These are phyloP conservation scores for Leishmania turanica DNA, from an alignment of 208 protist species.

Conservation along the genomic window DNA sequence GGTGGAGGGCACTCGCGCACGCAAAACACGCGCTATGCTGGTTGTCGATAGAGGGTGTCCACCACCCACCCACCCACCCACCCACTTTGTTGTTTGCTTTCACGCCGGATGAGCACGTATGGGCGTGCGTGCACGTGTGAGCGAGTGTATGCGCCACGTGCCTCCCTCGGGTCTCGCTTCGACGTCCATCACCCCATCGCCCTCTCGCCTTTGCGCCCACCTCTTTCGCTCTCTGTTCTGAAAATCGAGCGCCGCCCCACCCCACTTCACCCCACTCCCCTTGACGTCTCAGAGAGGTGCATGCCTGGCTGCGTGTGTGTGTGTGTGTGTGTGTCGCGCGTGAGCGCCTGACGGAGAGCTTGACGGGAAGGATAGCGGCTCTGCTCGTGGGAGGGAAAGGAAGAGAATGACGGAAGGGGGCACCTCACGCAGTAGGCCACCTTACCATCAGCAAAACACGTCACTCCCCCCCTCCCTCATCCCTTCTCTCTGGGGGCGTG, in stretches of 20 bases:
- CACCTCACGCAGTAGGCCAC: background rate
- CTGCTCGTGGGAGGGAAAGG: background rate
- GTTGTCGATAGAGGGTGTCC: too few species aligned
- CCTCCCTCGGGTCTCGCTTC: background rate
- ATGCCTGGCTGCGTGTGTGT: background rate
- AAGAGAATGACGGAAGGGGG: background rate
- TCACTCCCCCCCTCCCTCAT: background rate
- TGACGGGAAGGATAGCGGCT: background rate
- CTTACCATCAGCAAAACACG: background rate
- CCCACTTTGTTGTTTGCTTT: too few species aligned
- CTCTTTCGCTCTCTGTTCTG: background rate
- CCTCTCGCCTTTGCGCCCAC: too few species aligned
- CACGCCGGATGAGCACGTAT: too few species aligned
- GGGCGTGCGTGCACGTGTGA: background rate
- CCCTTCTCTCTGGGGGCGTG: too few species aligned
- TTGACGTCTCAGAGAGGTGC: background rate
- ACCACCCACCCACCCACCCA: too few species aligned
- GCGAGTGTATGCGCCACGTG: background rate
- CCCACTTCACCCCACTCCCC: background rate
- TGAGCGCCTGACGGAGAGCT: background rate
- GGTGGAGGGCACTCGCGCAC: background rate
- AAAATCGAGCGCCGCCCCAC: background rate
- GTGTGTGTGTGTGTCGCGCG: background rate
- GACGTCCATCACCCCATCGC: background rate
- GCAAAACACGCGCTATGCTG: too few species aligned